phyloP scores from a whole-genome alignment of 371 early-diverging fungal species.

The Mucor mucedo region DNA sequence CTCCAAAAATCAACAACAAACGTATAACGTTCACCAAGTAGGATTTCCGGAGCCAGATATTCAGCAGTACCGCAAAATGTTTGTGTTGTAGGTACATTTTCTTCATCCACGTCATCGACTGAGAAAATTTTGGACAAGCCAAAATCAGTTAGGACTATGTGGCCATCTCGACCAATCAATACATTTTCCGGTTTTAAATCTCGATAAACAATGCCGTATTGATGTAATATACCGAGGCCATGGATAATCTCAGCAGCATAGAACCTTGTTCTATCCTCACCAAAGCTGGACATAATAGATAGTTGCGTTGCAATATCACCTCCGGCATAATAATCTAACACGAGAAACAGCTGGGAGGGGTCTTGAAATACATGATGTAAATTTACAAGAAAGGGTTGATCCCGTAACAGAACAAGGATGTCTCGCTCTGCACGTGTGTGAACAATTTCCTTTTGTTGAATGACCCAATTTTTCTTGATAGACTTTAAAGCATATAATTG shows the following conservation, averaged over 20 bases:
- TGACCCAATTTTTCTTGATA: conserved; percentile 70
- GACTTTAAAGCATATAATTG: conserved; percentile 73
- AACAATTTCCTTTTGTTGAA: conserved; percentile 63
- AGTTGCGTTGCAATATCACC: conserved; percentile 91
- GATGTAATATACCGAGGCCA: conserved; percentile 86
- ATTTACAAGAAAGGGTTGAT: conserved; percentile 73
- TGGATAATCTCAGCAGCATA: conserved; percentile 90
- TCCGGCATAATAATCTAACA: conserved; percentile 81
- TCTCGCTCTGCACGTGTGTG: conserved; percentile 76
- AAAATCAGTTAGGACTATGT: conserved; percentile 88
- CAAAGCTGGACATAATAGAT: conserved; percentile 67
- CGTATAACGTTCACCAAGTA: conserved; percentile 82
- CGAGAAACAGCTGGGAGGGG: conserved; percentile 72
- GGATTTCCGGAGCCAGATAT: conserved; percentile 90
- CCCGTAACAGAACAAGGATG: conserved; percentile 65
- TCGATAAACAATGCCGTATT: conserved; percentile 84
- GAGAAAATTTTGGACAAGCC: conserved; percentile 78
- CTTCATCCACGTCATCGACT: conserved; percentile 28
- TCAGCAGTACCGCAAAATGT: conserved; percentile 97
- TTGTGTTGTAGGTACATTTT: conserved; percentile 59
- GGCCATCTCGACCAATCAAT: conserved; percentile 78
- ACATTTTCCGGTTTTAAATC: conserved; percentile 90
- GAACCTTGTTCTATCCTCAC: conserved; percentile 73
- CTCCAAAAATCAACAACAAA: conserved; percentile 97
- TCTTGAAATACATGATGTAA: conserved; percentile 79